Evolutionary conservation across 2,329 filamentous ascomycete genomes (phyloP), one percentile per base, ranked within the genome.

Genomic region (Coniochaeta ligniaria): DNA sequence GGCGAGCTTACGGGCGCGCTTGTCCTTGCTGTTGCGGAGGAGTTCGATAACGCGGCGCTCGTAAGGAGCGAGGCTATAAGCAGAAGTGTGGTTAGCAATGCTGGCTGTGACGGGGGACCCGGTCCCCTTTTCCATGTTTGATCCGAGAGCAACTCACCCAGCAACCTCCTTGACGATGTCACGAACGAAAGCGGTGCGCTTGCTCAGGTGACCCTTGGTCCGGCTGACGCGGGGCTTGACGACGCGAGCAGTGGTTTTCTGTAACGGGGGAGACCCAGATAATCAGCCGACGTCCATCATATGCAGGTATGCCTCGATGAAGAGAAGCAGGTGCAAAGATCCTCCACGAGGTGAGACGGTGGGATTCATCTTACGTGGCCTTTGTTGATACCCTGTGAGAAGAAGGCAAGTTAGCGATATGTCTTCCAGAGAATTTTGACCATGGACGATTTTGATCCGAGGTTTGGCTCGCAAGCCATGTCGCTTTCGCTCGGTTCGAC

Each of bases 31-130:
- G 90, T 99, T 99, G 75, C 95, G 92, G 81, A 99, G 90, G 78
- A 99, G 84, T 87, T 99, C 95, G 77, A 99, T 96, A 72, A 99
- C 91, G 77, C 95, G 92, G 81, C 95, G 94, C 89, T 99, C 95
- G 80, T 99, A 95, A 74, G 91, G 91, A 71, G 91, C 91, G 71
- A 95, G 90, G 76, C 91, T 89, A 63, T 63, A 28, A 20, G 28
- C 28, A 52, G 61, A 12, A 54, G 12, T 9, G 61, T n/a, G n/a
- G n/a, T 65, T 59, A 66, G 63, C 54, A 31, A 20, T 47, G n/a
- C n/a, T n/a, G n/a, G n/a, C n/a, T n/a, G n/a, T n/a, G n/a, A 47
- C 43, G 22, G 22, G 20, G 43, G 22, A 2, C 24, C 5, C 36
- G 11, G 28, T 5, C 17, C 50, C 50, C 31, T 26, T 55, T 5